Evolutionary conservation across 352 stramenopile genomes (phyloP), one percentile per base, ranked within the genome.

Genomic region (Phytophthora agathidicida): DNA sequence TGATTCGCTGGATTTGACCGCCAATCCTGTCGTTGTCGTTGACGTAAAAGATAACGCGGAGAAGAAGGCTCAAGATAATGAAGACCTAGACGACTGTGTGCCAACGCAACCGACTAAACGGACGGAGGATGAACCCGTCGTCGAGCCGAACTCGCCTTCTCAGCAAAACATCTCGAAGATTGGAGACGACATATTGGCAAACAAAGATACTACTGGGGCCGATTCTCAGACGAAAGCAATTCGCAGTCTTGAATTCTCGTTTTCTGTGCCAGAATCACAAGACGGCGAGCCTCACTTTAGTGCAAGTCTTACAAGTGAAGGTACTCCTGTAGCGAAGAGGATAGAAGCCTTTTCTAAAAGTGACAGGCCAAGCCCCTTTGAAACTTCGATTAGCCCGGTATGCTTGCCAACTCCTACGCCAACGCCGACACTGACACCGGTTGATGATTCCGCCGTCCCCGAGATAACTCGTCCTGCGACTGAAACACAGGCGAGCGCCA

Each of bases 171-270:
- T 59, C 4, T 36, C 76, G 19, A 78, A 72, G 33, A 77, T 75
- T 16, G 55, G 39, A 23, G 76, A 68, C 1, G 76, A 71, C 24
- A 16, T 30, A 10, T 19, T 49, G n/a, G 14, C 36, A 0, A 54
- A 22, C 23, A 41, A 52, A 7, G 28, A 64, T 7, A 2, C 30
- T 2, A 36, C 49, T 2, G 49, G 52, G 2, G 53, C 55, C n/a
- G 67, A 76, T 51, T 70, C 60, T 41, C 66, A 86, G 35, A 69
- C 75, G 5, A 74, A 73, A 71, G 55, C 66, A 31, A 88, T 83
- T 22, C 78, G 78, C 14, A 87, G 76, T 7, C 68, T 91, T 32
- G 70, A 89, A 38, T 85, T 91, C 42, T 83, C 80, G 4, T 89
- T 89, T 54, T 63, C 79, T 5, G 75, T 75, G 38, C 79, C 77